Evolutionary conservation across 495 filamentous ascomycete species (phyloP).

Genomic region (Polyplosphaeria fusca): DNA sequence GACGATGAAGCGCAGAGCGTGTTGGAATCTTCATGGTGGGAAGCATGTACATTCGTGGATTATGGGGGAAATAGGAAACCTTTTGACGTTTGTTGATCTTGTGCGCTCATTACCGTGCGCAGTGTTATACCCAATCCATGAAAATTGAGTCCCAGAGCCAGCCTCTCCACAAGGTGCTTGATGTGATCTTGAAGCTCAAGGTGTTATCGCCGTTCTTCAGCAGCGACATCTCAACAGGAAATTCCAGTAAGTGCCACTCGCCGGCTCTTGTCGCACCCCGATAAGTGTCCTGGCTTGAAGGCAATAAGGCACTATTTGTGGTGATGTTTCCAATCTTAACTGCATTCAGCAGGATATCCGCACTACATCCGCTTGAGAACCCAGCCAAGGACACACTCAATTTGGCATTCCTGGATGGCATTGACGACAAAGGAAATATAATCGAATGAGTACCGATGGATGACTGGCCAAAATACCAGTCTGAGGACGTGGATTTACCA

Average conservation of each 20-base stretch:
- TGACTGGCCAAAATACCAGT: constrained; percentile 46
- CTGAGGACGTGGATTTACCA: constrained; percentile 31
- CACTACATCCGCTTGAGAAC: constrained; percentile 26
- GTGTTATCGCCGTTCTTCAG: constrained; percentile 31
- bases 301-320: constrained; percentile 31
- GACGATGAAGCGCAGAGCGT: no score
- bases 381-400: constrained; percentile 39
- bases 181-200: constrained; percentile 32
- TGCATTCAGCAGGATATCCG: constrained; percentile 21
- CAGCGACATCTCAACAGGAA: constrained; percentile 24
- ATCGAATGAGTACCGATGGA: constrained; percentile 42
- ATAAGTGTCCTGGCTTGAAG: constrained; percentile 38
- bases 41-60: no score
- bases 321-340: constrained; percentile 27
- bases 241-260: constrained; percentile 42
- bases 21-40: no score
- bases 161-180: constrained; percentile 32
- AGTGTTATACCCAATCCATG: constrained; percentile 15
- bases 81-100: no score
- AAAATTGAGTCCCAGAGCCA: constrained; percentile 38
- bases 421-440: constrained; percentile 23
- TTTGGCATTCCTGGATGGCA: constrained; percentile 12
- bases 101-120: no score
- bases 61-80: no score
- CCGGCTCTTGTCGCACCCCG: constrained; percentile 40